phyloP scores from a whole-genome alignment of 2,329 filamentous ascomycete species.

The Hypomyces perniciosus region DNA sequence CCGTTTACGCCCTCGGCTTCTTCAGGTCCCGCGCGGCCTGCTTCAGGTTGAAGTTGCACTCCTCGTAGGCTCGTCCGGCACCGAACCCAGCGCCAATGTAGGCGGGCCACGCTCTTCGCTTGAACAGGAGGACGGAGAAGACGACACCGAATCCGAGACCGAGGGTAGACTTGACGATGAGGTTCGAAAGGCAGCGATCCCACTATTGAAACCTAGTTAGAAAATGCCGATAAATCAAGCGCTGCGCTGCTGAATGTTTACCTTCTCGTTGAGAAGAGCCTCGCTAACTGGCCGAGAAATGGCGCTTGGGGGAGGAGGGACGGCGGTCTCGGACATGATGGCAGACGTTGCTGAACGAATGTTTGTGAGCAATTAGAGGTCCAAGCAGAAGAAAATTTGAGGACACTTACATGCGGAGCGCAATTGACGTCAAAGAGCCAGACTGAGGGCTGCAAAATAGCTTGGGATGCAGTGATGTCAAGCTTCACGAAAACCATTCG shows the following conservation, averaged over 20 bases:
- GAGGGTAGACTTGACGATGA: slow-evolving; percentile 93
- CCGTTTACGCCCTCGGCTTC: slow-evolving; percentile 39
- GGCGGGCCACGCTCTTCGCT: slow-evolving; percentile 96
- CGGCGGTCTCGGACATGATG: slow-evolving; percentile 50
- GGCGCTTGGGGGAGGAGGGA: slow-evolving; percentile 51
- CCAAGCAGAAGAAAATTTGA: background rate
- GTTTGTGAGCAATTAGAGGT: background rate
- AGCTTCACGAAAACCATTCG: slow-evolving; percentile 33
- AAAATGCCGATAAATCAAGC: too few species aligned
- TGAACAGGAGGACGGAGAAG: slow-evolving; percentile 97
- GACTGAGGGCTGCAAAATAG: slow-evolving; percentile 24
- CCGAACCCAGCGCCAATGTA: slow-evolving; percentile 92
- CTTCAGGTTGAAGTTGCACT: slow-evolving; percentile 81
- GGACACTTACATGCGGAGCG: slow-evolving; percentile 14
- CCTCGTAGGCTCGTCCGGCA: slow-evolving; percentile 93
- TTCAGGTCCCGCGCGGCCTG: slow-evolving; percentile 53
- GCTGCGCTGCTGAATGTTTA: slow-evolving; percentile 36
- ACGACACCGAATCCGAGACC: slow-evolving; percentile 96
- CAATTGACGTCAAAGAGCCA: slow-evolving; percentile 14
- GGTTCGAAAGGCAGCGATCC: slow-evolving; percentile 96
- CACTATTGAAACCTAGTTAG: slow-evolving; percentile 54
- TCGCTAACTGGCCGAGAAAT: slow-evolving; percentile 88
- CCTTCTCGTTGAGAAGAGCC: slow-evolving; percentile 98
- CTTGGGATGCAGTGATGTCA: slow-evolving; percentile 30
- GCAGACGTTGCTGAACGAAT: slow-evolving; percentile 6